Base-by-base conservation (phyloP, 2,329 filamentous ascomycete genomes). In the Penicillium sp. region DNA sequence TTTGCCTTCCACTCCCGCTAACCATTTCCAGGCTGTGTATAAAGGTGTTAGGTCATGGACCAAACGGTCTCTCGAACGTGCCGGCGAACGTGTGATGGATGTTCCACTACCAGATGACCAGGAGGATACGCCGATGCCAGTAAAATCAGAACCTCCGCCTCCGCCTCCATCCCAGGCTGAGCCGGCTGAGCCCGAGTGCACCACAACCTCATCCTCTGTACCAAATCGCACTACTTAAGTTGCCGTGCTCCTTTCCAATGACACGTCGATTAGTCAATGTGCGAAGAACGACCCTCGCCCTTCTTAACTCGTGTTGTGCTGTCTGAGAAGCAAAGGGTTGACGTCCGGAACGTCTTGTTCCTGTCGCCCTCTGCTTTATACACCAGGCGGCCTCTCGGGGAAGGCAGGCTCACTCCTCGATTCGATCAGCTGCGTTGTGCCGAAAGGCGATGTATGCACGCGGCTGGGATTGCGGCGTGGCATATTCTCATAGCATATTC, bases 231-330 rank as follows among this genome's bases (percentile, higher is more conserved):
- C 89, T 88, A 89, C 89, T 88, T 96, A 89, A 96, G 91, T 94
- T 96, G 90, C 84, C 90, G 91, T 83, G 83, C 85, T 80, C 79
- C 80, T 83, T 78, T n/a, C 82, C 88, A 83, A 83, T 93, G 86
- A 85, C 84, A 84, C 91, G 90, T 86, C 88, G 86, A 94, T 92
- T 86, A 94, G 91, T 96, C 91, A 89, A 85, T 86, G 88, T 95
- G 91, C 91, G 90, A 80, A 96, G 81, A 96, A 82, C 61, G 64
- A 81, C 64, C 61, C 46, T 64, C 61, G 56, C 62, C 62, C 66
- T 70, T 68, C 61, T 58, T 65, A 72, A 71, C 69, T 62, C 62
- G 63, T 59, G 56, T 51, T 17, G 32, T 42, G 44, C 53, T 50
- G 33, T 55, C 59, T 65, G 67, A 61, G 61, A 68, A 59, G 64